Percentiles rank a stretch among this genome's conserved stretches.
phyloP scores from a whole-genome alignment of 306 rosid genomes.

The Pterocarpus santalinus region DNA sequence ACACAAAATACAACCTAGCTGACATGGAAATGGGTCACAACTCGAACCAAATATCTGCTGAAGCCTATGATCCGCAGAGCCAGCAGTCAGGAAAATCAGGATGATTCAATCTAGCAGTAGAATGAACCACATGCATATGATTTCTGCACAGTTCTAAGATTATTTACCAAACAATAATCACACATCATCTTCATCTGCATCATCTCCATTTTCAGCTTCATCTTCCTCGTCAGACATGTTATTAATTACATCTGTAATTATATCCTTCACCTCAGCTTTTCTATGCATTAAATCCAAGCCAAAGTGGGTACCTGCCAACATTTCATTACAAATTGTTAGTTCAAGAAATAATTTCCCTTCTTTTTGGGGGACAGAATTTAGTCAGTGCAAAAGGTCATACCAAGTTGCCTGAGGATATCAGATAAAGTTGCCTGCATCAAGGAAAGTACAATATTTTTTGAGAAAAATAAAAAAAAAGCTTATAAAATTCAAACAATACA shows the following conservation, averaged over 20 bases:
- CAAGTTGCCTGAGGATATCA: constrained; percentile 85
- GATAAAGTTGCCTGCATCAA: constrained; percentile 86
- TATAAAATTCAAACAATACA: background rate
- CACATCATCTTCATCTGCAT: constrained; percentile 60
- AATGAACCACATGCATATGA: constrained; percentile 42
- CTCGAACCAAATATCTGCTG: constrained; percentile 14
- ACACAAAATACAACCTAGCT: constrained; percentile 57
- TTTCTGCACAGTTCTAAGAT: constrained; percentile 41
- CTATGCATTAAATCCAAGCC: constrained; percentile 83
- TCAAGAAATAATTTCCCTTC: background rate
- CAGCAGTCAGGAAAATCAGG: constrained; percentile 25
- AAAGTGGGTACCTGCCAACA: constrained; percentile 73
- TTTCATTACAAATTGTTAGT: constrained; percentile 27
- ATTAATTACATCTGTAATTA: constrained; percentile 85
- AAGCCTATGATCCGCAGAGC: constrained; percentile 29
- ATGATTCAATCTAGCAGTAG: constrained; percentile 40
- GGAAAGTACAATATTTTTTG: background rate
- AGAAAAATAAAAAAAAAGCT: background rate
- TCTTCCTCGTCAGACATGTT: constrained; percentile 85
- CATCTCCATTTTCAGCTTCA: constrained; percentile 62
- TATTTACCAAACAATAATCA: constrained; percentile 35
- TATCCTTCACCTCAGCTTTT: constrained; percentile 85
- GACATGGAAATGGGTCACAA: constrained; percentile 37
- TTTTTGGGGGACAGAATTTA: background rate
- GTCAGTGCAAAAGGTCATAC: constrained; percentile 51